Evolutionary conservation across 257 asterid genomes (phyloP).

Genomic region (Solanum medicagineum): DNA sequence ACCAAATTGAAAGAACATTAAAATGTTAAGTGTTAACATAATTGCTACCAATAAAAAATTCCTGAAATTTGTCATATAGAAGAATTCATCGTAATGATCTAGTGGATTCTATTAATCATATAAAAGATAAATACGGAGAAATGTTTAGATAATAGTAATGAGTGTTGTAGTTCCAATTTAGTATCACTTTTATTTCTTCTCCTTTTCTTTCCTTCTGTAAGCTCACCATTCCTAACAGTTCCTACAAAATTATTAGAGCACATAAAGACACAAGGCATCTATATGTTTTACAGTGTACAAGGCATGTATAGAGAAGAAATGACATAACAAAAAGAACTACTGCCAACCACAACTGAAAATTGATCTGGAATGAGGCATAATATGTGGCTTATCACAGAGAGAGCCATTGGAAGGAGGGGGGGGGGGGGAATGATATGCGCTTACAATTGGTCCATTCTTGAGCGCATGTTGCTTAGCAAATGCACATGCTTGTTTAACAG

Average conservation of each 20-base stretch:
- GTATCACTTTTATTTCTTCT: background rate
- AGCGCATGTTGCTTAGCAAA: conserved; percentile 90
- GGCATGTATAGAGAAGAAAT: background rate
- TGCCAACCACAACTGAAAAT: background rate
- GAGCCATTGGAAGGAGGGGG: too few species aligned
- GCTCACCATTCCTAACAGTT: background rate
- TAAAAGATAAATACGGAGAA: background rate
- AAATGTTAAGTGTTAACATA: background rate
- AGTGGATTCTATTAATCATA: background rate
- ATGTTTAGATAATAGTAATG: background rate
- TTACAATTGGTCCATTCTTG: conserved; percentile 96
- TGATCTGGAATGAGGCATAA: background rate
- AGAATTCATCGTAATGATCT: background rate
- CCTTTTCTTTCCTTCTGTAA: background rate
- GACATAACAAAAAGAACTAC: background rate
- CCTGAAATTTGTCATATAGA: background rate
- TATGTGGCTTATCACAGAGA: conserved; percentile 4
- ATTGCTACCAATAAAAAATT: background rate
- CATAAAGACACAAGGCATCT: background rate
- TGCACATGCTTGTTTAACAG: conserved; percentile 94
- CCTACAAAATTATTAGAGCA: background rate
- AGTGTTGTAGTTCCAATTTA: background rate
- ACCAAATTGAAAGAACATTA: conserved; percentile 14
- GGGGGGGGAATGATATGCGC: conserved; percentile 5
- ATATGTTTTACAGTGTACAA: background rate